A percentile compares a stretch with the other conserved stretches of the same genome.
Evolutionary conservation across 73 alveolate genomes (phyloP).

Genomic region (Paramecium sonneborni): DNA sequence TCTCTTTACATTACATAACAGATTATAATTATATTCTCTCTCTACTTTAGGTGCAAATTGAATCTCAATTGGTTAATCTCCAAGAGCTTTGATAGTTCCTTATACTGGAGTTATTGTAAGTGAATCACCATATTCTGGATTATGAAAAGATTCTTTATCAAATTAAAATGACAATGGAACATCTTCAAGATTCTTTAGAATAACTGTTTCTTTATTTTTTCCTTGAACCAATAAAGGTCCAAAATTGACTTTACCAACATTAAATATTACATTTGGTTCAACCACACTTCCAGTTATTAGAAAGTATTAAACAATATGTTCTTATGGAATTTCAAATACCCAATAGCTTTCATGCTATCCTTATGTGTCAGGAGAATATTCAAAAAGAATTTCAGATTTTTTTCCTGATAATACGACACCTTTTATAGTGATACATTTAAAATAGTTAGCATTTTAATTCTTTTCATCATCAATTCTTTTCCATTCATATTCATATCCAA

Average conservation of each 20-base stretch:
- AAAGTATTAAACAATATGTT: constrained; percentile 96
- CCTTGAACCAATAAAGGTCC: constrained; percentile 99
- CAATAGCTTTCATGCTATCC: constrained; percentile 99
- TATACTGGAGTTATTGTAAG: constrained; percentile 91
- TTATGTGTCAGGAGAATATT: constrained; percentile 97
- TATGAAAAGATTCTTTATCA: constrained; percentile 68
- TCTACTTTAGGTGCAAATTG: constrained; percentile 97
- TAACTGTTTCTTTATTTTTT: constrained; percentile 96
- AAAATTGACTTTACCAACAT: constrained; percentile 97
- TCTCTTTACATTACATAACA: constrained; percentile 96
- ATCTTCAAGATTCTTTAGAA: constrained; percentile 95
- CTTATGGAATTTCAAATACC: constrained; percentile 96
- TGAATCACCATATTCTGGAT: constrained; percentile 92
- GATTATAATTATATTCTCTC: constrained; percentile 94
- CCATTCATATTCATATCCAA: constrained; percentile 99
- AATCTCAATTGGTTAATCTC: constrained; percentile 90
- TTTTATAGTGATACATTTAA: constrained; percentile 94
- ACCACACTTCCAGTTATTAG: constrained; percentile 96
- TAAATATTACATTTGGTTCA: constrained; percentile 98
- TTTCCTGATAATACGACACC: constrained; percentile 99
- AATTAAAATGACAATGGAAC: constrained; percentile 97
- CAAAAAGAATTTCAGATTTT: constrained; percentile 98
- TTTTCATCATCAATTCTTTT: constrained; percentile 80
- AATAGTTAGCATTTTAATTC: constrained; percentile 74
- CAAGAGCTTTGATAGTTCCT: constrained; percentile 96